phyloP scores from a whole-genome alignment of 305 asterid species.

The Galium porrigens region DNA sequence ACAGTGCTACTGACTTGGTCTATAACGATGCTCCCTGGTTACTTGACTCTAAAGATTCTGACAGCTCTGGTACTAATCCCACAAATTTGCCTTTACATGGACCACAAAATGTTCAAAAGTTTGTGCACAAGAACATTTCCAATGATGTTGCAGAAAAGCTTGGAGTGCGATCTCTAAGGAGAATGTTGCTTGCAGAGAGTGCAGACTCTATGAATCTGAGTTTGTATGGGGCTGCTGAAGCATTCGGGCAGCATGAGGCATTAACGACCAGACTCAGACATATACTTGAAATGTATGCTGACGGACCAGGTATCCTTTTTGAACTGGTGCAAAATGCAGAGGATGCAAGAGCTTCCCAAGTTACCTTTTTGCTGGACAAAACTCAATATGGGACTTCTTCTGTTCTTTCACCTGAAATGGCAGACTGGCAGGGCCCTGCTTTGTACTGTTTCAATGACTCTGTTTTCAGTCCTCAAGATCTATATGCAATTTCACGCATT shows the following conservation, averaged over 20 bases:
- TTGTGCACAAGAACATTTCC: slow-evolving; percentile 83
- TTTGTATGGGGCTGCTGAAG: slow-evolving; percentile 96
- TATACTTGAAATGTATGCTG: slow-evolving; percentile 98
- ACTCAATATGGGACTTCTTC: slow-evolving; percentile 86
- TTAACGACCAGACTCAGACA: slow-evolving; percentile 90
- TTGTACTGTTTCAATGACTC: slow-evolving; percentile 92
- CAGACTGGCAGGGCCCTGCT: slow-evolving; percentile 99
- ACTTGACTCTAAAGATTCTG: slow-evolving; percentile 59
- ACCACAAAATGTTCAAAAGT: slow-evolving; percentile 53
- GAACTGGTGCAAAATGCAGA: slow-evolving; percentile 97
- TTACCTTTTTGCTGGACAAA: slow-evolving; percentile 75
- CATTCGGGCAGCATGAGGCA: slow-evolving; percentile 97
- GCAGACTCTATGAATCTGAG: slow-evolving; percentile 94
- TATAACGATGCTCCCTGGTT: slow-evolving; percentile 97
- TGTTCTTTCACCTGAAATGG: slow-evolving; percentile 96
- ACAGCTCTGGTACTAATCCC: slow-evolving; percentile 38
- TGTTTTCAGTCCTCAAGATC: slow-evolving; percentile 85
- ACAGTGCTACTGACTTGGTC: slow-evolving; percentile 55
- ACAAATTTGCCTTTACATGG: slow-evolving; percentile 35
- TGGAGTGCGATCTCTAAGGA: slow-evolving; percentile 82
- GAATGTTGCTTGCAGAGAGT: slow-evolving; percentile 91
- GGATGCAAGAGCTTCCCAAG: slow-evolving; percentile 90
- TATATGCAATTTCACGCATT: slow-evolving; percentile 88
- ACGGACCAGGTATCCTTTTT: slow-evolving; percentile 85
- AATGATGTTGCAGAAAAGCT: slow-evolving; percentile 97